phyloP scores from a whole-genome alignment of 2,329 filamentous ascomycete species.

The Sclerotiophoma versabilis region DNA sequence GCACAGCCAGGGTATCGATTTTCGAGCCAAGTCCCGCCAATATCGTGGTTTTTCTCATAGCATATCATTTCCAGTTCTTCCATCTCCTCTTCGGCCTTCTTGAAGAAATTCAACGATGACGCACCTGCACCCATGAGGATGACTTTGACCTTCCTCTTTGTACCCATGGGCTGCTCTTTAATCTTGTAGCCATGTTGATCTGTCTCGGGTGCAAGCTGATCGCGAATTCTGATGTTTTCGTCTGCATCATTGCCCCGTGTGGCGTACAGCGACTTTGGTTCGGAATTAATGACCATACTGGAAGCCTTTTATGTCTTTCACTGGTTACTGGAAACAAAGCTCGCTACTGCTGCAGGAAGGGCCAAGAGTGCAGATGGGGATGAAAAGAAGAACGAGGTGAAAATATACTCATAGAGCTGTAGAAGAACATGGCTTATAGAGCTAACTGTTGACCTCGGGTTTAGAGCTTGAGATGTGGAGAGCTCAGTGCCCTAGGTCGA shows the following conservation, averaged over 20 bases:
- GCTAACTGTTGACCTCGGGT: conserved; percentile 15
- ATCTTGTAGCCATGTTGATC: conserved; percentile 54
- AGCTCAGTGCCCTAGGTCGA: background rate
- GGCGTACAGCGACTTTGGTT: conserved; percentile 26
- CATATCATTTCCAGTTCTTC: conserved; percentile 50
- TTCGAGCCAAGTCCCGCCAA: conserved; percentile 54
- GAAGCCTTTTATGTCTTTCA: background rate
- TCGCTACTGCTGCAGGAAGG: background rate
- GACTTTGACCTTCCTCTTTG: conserved; percentile 50
- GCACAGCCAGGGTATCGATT: conserved; percentile 54
- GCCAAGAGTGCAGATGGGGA: no score
- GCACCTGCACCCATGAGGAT: conserved; percentile 55
- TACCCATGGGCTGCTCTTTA: conserved; percentile 54
- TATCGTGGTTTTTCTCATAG: conserved; percentile 52
- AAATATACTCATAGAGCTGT: background rate
- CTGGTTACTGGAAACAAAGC: no score
- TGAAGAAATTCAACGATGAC: conserved; percentile 53
- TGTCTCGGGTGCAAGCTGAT: conserved; percentile 42
- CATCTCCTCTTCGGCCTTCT: conserved; percentile 54
- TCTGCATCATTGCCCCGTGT: conserved; percentile 31
- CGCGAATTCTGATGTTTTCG: conserved; percentile 34
- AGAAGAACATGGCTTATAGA: background rate
- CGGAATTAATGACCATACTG: conserved; percentile 30
- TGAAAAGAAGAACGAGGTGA: background rate
- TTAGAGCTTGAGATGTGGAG: conserved; percentile 10